Base-by-base conservation (phyloP, 345 rosid genomes). In the Tarenaya hassleriana region DNA sequence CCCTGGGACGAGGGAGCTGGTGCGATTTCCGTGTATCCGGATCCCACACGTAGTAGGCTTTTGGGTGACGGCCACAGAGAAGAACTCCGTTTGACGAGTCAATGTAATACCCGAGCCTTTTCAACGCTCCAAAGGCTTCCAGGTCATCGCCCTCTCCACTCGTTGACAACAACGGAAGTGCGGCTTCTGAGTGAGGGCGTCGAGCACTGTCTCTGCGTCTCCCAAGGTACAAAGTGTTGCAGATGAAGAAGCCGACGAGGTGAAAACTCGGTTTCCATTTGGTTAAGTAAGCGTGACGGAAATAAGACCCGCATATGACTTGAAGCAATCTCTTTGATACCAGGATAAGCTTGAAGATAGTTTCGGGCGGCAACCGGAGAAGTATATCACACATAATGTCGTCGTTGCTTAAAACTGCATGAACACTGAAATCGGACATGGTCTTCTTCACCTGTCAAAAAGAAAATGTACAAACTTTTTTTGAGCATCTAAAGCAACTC, bases 11-110 rank as follows among this genome's bases (percentile, higher is more conserved):
- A 5, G 89, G 89, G 39, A 82, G 70, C 62, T 70, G 52, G 41
- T 67, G 51, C 33, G 49, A 55, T 32, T 73, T 34, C 49, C 21
- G 55, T 7, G 81, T 70, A 24, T 16, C 13, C 0, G 73, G 77
- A 72, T 82, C 74, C 78, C 77, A 82, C 47, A 79, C 58, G 75
- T 50, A 76, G 62, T 82, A 82, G 48, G 75, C 54, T 64, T 73
- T 82, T 5, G 89, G 85, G 64, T 82, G 85, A 11, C 89, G 74
- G 37, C 89, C 89, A 47, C 85, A 78, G 12, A 82, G 82, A 58
- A 82, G 71, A 62, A 74, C 41, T 15, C 89, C 85, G n/a, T 75
- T 67, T 13, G 75, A 70, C 19, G 85, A 76, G 66, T 82, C 89
- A 7, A 82, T 76, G 55, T 78, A 79, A 69, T 78, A 82, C 11